Evolutionary conservation across 768 basidiomycete species (phyloP), one percentile per base, ranked within the genome.

Genomic region (Leucosporidium scottii): DNA sequence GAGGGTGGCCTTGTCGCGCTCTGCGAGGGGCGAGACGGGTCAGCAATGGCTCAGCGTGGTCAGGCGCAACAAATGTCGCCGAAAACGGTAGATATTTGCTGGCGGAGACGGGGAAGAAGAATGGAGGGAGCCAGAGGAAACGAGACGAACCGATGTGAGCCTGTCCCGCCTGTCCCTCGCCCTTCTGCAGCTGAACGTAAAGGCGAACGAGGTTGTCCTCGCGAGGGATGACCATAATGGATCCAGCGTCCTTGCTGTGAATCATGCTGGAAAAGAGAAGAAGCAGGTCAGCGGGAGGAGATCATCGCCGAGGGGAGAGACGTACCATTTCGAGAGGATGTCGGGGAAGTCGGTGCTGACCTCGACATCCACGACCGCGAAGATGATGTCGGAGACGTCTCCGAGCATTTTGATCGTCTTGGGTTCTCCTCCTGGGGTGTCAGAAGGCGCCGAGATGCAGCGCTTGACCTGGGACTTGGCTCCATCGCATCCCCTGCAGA

Each of bases 321-420:
- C 66, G 85, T 10, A 44, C 39, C 39, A 44, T 15, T 44, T 44
- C 25, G 23, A 53, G n/a, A 25, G 28, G 69, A 88, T 85, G 75
- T 90, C 88, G 0, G 89, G 89, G 71, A 89, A 88, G 74, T 89
- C 79, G 8, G 87, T 89, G 47, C 85, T 83, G 2, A 72, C 67
- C n/a, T 64, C 68, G 36, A 69, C 68, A 50, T 72, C 71, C 58
- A 68, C 61, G 34, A 68, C 68, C 27, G 68, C 65, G 39, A 90
- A 93, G 36, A 91, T 82, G 68, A 85, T 87, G 62, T 82, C 81
- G 18, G 77, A 82, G 65, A 88, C 87, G 76, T 91, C 88, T 17
- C 90, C 90, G 66, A 89, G 85, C 88, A 91, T 87, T 3, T 77
- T 75, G 57, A 91, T 87, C n/a, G 81, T 80, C 23, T 74, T 74